Conservation (phyloP, 2,329 filamentous ascomycete genomes). For the Calonectria pauciramosa region DNA sequence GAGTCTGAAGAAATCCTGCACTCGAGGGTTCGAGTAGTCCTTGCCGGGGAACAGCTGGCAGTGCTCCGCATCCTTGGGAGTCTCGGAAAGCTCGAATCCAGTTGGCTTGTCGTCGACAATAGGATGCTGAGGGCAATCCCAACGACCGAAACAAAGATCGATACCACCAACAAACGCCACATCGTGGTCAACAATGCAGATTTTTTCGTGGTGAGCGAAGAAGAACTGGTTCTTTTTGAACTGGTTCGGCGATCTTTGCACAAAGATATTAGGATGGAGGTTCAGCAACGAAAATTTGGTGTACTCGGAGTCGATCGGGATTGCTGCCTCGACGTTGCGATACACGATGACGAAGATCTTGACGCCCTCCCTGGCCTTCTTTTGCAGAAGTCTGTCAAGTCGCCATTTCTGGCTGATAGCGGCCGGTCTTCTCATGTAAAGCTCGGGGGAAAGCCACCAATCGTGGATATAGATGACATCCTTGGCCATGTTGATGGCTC, state of each 20-base stretch:
- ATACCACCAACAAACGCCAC: conserved; percentile 96
- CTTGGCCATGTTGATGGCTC: conserved; percentile 95
- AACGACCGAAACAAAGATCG: conserved; percentile 95
- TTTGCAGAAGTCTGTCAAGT: conserved; percentile 90
- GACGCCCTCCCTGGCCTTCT: conserved; percentile 93
- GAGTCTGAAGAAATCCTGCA: conserved; percentile 94
- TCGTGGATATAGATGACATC: conserved; percentile 99
- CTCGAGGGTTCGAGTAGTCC: conserved; percentile 96
- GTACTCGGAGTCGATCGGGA: conserved; percentile 98
- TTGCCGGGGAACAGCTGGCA: conserved; percentile 98
- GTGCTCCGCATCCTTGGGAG: conserved; percentile 89
- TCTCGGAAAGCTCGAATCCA: conserved; percentile 84
- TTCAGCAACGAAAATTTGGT: conserved; percentile 97
- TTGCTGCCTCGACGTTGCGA: conserved; percentile 95
- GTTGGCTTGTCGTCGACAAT: conserved; percentile 95
- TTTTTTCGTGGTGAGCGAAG: conserved; percentile 98
- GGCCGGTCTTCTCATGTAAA: conserved; percentile 94
- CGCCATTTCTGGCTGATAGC: conserved; percentile 99
- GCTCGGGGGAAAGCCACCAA: conserved; percentile 97
- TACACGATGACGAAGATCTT: conserved; percentile 99
- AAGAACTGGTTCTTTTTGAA: conserved; percentile 99
- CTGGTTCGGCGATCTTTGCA: conserved; percentile 96
- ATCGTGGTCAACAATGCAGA: conserved; percentile 97
- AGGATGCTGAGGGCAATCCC: conserved; percentile 95
- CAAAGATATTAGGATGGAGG: conserved; percentile 94